Base-by-base conservation (phyloP, 2,329 filamentous ascomycete genomes). In the Penicillium sp. region DNA sequence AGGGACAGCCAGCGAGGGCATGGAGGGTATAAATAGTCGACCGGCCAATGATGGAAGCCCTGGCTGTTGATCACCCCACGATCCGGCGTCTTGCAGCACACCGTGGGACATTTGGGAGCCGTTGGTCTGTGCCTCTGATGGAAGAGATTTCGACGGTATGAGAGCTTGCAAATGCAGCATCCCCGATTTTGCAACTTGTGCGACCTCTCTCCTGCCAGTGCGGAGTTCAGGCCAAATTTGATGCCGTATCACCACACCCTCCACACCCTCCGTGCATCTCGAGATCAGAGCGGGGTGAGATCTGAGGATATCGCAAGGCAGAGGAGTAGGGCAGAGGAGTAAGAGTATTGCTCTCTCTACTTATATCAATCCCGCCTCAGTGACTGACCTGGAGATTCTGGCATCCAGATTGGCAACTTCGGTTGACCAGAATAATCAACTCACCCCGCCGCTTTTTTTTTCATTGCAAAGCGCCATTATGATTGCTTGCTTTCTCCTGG, bases 401-500 rank as follows among this genome's bases (percentile, higher is more conserved):
- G 34, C 9, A 37, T 18, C 34, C 34, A 37, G 23, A 18, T 13
- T 21, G 10, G 34, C 34, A 13, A 40, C 21, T 21, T 40, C 21
- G 21, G 21, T 26, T 40, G 13, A 40, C 36, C n/a, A 23, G 36
- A 40, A 15, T 10, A 9, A 27, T 15, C 21, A 26, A 40, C 8
- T 20, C 12, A 40, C 10, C n/a, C 12, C 30, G 7, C 3, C 9
- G 17, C 15, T 17, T 15, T 26, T n/a, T 12, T 15, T 29, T 13
- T 9, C 9, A 6, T 27, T 36, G 20, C 30, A 17, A 40, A 52
- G 10, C 7, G 39, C 27, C 34, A 52, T 23, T 20, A 60, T 62
- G 60, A 46, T 60, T 36, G 43, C 32, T n/a, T 61, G 18, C 23
- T 62, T 63, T 33, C 24, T 62, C 4, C 27, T 62, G 6, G 61